phyloP scores from a whole-genome alignment of 495 filamentous ascomycete species.

The Penicillium simplicissimum region DNA sequence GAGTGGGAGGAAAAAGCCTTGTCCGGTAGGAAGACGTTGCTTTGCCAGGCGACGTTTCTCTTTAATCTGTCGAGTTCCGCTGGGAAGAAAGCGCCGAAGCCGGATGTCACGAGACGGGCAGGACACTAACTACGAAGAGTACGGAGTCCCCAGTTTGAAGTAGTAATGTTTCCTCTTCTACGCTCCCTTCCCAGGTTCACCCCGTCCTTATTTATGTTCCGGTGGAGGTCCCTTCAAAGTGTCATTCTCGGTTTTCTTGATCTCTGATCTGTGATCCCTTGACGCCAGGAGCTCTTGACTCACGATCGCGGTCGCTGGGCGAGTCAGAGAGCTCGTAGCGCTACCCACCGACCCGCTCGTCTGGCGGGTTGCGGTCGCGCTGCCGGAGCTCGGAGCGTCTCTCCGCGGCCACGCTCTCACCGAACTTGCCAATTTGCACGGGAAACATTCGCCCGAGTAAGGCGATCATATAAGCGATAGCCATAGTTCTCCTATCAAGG shows the following conservation, averaged over 20 bases:
- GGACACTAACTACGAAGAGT: slow-evolving; percentile 1
- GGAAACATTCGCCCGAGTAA: slow-evolving; percentile 24
- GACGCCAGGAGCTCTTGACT: background rate
- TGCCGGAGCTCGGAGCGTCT: slow-evolving; percentile 27
- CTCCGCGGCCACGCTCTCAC: slow-evolving; percentile 21
- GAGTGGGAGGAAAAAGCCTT: slow-evolving; percentile 38
- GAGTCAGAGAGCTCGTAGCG: slow-evolving; percentile 9
- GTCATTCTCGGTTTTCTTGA: background rate
- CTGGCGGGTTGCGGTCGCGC: slow-evolving; percentile 8
- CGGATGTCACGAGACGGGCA: slow-evolving; percentile 34
- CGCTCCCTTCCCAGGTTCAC: background rate
- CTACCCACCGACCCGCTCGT: slow-evolving; percentile 23
- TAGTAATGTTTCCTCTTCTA: background rate
- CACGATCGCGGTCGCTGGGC: slow-evolving; percentile 5
- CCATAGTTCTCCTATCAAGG: background rate
- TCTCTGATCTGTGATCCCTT: slow-evolving; percentile 1
- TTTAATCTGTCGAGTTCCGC: slow-evolving; percentile 26
- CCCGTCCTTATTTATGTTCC: slow-evolving; percentile 3
- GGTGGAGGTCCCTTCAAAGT: background rate
- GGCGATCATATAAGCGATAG: slow-evolving; percentile 11
- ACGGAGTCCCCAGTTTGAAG: background rate
- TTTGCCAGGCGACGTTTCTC: background rate
- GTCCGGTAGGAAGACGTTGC: slow-evolving; percentile 19
- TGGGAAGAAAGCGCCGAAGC: slow-evolving; percentile 38
- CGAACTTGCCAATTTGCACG: slow-evolving; percentile 12